A percentile compares a stretch with the other conserved stretches of the same genome.
phyloP scores from a whole-genome alignment of 257 asterid species.

The Solanum boliviense region DNA sequence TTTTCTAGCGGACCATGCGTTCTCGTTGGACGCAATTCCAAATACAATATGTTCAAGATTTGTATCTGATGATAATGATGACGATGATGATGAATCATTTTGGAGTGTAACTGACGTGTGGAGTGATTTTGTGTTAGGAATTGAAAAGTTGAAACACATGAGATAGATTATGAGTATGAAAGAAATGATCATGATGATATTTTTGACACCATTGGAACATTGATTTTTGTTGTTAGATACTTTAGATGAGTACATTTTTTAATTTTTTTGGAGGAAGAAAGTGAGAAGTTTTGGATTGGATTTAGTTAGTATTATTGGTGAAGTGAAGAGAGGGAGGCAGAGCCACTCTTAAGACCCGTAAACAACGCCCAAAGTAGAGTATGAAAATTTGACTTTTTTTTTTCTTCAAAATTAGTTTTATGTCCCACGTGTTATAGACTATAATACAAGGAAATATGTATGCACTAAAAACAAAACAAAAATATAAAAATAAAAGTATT shows the following conservation, averaged over 20 bases:
- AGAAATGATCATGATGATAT: constrained; percentile 13
- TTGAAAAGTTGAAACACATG: constrained; percentile 11
- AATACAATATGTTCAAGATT: constrained; percentile 57
- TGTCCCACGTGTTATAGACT: neutral
- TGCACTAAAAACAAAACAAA: neutral
- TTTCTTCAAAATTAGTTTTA: neutral
- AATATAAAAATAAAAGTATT: neutral
- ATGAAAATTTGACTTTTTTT: neutral
- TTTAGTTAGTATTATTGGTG: neutral
- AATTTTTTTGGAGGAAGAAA: neutral
- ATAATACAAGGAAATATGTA: neutral
- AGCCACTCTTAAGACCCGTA: neutral
- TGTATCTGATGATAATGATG: constrained; percentile 16
- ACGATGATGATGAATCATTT: neutral
- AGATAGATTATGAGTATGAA: constrained; percentile 18
- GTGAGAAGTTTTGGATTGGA: neutral
- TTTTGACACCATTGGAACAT: constrained; percentile 8
- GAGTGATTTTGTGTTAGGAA: constrained; percentile 6
- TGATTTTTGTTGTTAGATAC: constrained; percentile 3
- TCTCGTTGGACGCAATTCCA: constrained; percentile 55
- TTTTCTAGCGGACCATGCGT: constrained; percentile 41
- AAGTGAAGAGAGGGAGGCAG: neutral
- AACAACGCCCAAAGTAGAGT: neutral
- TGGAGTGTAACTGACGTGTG: constrained; percentile 15
- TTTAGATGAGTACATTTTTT: constrained; percentile 31